Base-by-base conservation (phyloP, 352 stramenopile species). In the Phytophthora pistaciae region DNA sequence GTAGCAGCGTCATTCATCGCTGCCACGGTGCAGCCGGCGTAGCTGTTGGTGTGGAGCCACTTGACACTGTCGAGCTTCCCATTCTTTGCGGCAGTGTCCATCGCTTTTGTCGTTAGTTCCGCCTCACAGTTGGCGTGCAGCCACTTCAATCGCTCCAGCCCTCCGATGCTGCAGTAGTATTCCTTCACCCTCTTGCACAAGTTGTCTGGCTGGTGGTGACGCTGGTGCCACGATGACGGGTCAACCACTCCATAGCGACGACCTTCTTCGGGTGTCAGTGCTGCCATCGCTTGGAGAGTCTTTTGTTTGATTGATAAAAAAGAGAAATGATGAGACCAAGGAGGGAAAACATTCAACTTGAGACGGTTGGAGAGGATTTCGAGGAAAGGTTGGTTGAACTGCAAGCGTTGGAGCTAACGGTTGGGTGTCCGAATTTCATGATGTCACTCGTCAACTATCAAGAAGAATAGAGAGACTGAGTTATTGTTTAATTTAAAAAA, bases 91-190 rank as follows among this genome's bases (percentile, higher is more conserved):
- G 58, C 58, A 44, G 8, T 23, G 52, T 59, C 49, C 59, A 66
- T 52, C 10, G 33, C 59, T 10, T 52, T 29, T 3, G 59, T 56
- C 3, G 59, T 66, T 36, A 58, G 18, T 33, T 57, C 48, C 10
- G 48, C 48, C 31, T 66, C 49, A 20, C 59, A 60, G 20, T 60
- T 54, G 4, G 36, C 13, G 36, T 60, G 50, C 60, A 67, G 42
- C 49, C 36, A 67, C 13, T 56, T 10, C 38, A 55, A 44, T 21
- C 8, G 14, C 14, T 25, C 18, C 8, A 63, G 16, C 13, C 29
- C 1, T 16, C 23, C 38, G 2, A 5, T 16, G 29, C 16, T 29
- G 42, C 25, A 31, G 23, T 63, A 63, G 25, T 46, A 44, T 10
- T 23, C 16, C 16, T 63, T 63, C 23, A 31, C 14, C 42, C 27